These are phyloP conservation scores for Erodium moschatum DNA, from an alignment of 441 rosid species.

Conservation along the genomic window DNA sequence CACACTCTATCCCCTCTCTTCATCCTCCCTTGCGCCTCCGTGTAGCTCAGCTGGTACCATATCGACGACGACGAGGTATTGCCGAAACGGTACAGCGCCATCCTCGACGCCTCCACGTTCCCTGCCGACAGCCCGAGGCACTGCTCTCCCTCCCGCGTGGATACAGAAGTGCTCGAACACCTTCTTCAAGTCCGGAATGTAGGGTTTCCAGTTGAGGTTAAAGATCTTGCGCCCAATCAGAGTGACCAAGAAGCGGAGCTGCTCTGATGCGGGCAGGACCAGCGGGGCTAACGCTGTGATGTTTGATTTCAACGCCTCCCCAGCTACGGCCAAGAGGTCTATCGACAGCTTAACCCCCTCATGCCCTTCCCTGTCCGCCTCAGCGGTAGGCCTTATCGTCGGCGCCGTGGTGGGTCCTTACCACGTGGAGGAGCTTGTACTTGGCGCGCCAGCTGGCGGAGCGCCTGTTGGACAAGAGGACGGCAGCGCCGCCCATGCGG, in stretches of 20 bases:
- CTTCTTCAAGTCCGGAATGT: conserved; percentile 24
- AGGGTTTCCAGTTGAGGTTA: conserved; percentile 19
- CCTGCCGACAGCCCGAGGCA: conserved; percentile 20
- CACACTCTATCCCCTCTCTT: conserved; percentile 12
- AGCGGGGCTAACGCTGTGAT: conserved; percentile 80
- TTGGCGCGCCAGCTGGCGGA: conserved; percentile 47
- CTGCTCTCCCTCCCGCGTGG: conserved; percentile 24
- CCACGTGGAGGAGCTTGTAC: conserved; percentile 70
- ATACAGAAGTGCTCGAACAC: conserved; percentile 28
- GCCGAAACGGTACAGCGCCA: conserved; percentile 24
- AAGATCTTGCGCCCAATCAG: conserved; percentile 19
- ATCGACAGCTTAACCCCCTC: conserved; percentile 78
- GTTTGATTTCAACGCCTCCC: conserved; percentile 68
- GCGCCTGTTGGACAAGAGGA: conserved; percentile 54
- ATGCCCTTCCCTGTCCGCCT: conserved; percentile 69
- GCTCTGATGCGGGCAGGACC: conserved; percentile 79
- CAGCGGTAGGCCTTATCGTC: conserved; percentile 74
- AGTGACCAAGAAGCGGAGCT: conserved; percentile 37
- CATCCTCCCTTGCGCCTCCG: conserved; percentile 24
- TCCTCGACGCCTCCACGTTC: conserved; percentile 27
- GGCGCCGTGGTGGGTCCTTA: conserved; percentile 71
- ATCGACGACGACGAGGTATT: conserved; percentile 23
- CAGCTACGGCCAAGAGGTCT: conserved; percentile 78
- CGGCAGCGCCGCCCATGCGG: conserved; percentile 63
- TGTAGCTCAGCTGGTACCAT: conserved; percentile 25